phyloP scores from a whole-genome alignment of 2,329 filamentous ascomycete genomes.

The Pestalotiopsis sp. region DNA sequence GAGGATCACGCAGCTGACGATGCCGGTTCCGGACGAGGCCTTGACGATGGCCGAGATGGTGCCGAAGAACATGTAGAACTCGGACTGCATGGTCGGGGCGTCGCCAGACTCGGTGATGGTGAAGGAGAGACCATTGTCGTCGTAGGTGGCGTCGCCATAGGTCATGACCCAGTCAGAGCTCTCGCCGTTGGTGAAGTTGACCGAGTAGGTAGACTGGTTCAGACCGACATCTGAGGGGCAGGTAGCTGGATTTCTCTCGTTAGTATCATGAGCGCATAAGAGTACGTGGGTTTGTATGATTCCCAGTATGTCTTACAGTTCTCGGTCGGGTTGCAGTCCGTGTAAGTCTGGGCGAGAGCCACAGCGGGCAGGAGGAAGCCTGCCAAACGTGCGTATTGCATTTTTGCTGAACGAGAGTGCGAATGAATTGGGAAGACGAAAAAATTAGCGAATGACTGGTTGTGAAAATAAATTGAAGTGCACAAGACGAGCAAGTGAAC shows the following conservation, averaged over 20 bases:
- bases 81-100: conserved; percentile 60
- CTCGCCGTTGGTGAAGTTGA: conserved; percentile 64
- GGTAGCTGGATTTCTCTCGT: conserved; percentile 27
- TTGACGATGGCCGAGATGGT: conserved; percentile 67
- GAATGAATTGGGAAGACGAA: neutral
- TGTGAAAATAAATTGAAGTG: neutral
- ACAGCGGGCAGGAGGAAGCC: conserved; percentile 12
- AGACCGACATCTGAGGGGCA: conserved; percentile 69
- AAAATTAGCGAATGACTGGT: conserved; percentile 3
- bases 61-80: conserved; percentile 82
- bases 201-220: conserved; percentile 45
- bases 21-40: conserved; percentile 68
- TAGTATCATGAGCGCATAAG: neutral
- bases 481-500: conserved; percentile 1
- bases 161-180: conserved; percentile 41
- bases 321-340: conserved; percentile 14
- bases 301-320: neutral
- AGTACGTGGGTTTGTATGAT: neutral
- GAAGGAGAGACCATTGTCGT: conserved; percentile 15
- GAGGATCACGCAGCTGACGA: conserved; percentile 72
- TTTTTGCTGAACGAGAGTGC: conserved; percentile 7
- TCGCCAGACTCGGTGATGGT: conserved; percentile 59
- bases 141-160: conserved; percentile 10
- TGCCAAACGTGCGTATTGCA: conserved; percentile 8
- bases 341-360: conserved; percentile 16